Base-by-base conservation (phyloP, 129 eudicot genomes). In the Ambrosia trifida region DNA sequence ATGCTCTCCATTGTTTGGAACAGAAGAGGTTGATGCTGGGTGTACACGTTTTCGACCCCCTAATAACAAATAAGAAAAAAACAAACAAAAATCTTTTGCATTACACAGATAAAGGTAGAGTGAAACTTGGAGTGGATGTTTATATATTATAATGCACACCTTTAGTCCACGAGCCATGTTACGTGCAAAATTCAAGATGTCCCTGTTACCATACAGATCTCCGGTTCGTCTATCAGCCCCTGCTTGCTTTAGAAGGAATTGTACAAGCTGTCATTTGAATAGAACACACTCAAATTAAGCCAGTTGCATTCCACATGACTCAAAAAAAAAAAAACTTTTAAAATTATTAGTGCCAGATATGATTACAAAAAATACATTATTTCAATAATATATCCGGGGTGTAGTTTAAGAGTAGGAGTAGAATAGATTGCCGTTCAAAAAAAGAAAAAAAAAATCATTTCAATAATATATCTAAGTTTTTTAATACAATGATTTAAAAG, bases 11-110 rank as follows among this genome's bases (percentile, higher is more conserved):
- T 90, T 19, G 84, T 94, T 77, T 89, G 98, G 73, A 81, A 78
- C 17, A 94, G 59, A 67, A 94, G 95, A 33, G 98, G 98, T 77
- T 94, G 98, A 85, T 94, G 98, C 77, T 94, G 98, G 60, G 98
- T 94, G 79, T 94, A 94, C n/a, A 94, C 98, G 75, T 94, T 94
- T 79, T 94, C 97, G 43, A 94, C 97, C 47, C 98, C 98, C 98
- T 93, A 78, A 41, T 59, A 78, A 49, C 10, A 74, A 40, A 33
- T 2, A 1, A 19, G n/a, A 45, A 41, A 1, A 19, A 64, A 51
- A 46, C 2, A 36, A 64, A 75, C 8, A 28, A 54, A 71, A 38
- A 69, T 71, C n/a, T 53, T 65, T 14, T 62, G 38, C 32, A 62
- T 45, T 71, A 4, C 31, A 31, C 5, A 19, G 24, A 43, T 44